A percentile compares a stretch with the other conserved stretches of the same genome.
phyloP scores from a whole-genome alignment of 2,329 filamentous ascomycete genomes.

The Fusarium bulbicola region DNA sequence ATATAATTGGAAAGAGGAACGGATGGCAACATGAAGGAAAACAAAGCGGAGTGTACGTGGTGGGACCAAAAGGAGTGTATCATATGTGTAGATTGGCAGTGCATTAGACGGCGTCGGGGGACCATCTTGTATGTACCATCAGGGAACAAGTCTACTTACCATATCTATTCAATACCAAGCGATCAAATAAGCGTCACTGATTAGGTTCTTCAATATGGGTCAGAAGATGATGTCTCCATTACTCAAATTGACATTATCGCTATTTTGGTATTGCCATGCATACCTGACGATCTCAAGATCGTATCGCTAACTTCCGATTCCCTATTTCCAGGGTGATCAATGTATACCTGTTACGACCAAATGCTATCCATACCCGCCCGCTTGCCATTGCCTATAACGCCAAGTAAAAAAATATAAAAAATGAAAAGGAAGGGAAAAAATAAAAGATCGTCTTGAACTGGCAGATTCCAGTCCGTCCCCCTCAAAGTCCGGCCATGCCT shows the following conservation, averaged over 20 bases:
- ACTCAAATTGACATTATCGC: constrained; percentile 27
- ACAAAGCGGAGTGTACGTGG: constrained; percentile 32
- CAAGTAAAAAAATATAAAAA: constrained; percentile 17
- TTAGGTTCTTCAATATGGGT: background rate
- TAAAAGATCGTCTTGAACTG: constrained; percentile 11
- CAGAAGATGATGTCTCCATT: constrained; percentile 3
- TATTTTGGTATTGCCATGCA: constrained; percentile 25
- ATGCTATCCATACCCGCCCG: constrained; percentile 33
- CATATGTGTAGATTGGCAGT: constrained; percentile 56
- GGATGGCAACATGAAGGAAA: constrained; percentile 7
- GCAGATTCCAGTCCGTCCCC: background rate
- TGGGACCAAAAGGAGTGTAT: constrained; percentile 47
- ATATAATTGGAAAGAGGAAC: constrained; percentile 32
- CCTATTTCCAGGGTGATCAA: constrained; percentile 10
- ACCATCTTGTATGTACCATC: constrained; percentile 48
- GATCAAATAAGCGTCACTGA: constrained; percentile 25
- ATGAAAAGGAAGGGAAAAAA: background rate
- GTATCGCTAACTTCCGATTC: constrained; percentile 19
- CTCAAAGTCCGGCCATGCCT: background rate
- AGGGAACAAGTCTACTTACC: constrained; percentile 45
- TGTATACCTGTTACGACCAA: constrained; percentile 5
- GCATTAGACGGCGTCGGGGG: constrained; percentile 57
- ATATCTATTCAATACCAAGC: constrained; percentile 42
- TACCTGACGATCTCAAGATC: constrained; percentile 19
- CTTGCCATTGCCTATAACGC: constrained; percentile 24